Percentiles rank a stretch among this genome's conserved stretches.
Conservation (phyloP, 805 yeast genomes). For the Wickerhamomyces xylosicus region DNA sequence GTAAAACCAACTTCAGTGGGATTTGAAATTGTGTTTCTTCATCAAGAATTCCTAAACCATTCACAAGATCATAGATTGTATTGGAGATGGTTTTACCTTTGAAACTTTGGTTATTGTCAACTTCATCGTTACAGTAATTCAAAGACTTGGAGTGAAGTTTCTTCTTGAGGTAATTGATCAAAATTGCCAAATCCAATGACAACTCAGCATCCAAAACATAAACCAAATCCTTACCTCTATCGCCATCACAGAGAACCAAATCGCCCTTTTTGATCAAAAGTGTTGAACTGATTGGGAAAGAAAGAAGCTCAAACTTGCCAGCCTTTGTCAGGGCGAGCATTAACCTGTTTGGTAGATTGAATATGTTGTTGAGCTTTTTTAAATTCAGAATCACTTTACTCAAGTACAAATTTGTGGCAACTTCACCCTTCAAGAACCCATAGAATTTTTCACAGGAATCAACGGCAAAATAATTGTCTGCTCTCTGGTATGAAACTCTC, state of each 20-base stretch:
- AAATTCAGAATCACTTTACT: conserved; percentile 13
- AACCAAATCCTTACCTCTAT: conserved; percentile 72
- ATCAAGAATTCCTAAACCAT: conserved; percentile 18
- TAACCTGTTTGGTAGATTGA: conserved; percentile 20
- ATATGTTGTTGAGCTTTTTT: conserved; percentile 19
- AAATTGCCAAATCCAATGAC: conserved; percentile 52
- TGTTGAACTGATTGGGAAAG: conserved; percentile 57
- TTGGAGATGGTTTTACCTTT: conserved; percentile 8
- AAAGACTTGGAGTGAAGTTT: conserved; percentile 52
- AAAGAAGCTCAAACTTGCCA: conserved; percentile 60
- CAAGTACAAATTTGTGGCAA: conserved; percentile 23
- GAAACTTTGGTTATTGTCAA: not conserved
- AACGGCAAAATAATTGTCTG: conserved; percentile 47
- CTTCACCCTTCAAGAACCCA: conserved; percentile 21
- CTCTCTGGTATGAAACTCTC: conserved; percentile 35
- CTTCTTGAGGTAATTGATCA: conserved; percentile 66
- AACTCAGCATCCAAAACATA: conserved; percentile 60
- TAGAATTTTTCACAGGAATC: conserved; percentile 28
- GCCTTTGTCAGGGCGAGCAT: conserved; percentile 46
- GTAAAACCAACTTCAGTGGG: conserved; percentile 67
- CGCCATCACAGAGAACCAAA: conserved; percentile 73
- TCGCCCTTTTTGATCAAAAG: conserved; percentile 48
- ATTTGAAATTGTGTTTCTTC: conserved; percentile 44
- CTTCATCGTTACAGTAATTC: conserved; percentile 9
- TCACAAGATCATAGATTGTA: conserved; percentile 15